Percentiles rank a stretch among this genome's conserved stretches.
These are phyloP conservation scores for Fusarium armeniacum DNA, from an alignment of 2,329 filamentous ascomycete genomes.

Conservation along the genomic window DNA sequence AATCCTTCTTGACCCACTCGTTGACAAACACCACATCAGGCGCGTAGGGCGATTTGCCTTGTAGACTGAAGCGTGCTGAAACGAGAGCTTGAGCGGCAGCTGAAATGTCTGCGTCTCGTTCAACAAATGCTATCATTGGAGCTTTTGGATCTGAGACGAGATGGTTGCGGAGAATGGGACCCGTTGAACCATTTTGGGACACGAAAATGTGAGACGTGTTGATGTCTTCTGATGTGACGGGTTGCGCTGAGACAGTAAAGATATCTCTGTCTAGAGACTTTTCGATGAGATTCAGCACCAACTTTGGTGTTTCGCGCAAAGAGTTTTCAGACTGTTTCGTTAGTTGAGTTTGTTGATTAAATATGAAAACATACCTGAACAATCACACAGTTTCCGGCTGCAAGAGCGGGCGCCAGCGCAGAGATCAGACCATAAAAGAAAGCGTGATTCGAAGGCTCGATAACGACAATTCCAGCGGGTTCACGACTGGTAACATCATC, in stretches of 20 bases:
- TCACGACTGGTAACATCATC: conserved; percentile 29
- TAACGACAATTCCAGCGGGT: conserved; percentile 35
- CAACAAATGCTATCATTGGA: conserved; percentile 36
- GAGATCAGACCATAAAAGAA: conserved; percentile 41
- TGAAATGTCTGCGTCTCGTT: conserved; percentile 41
- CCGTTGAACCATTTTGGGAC: conserved; percentile 17
- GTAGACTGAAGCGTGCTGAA: conserved; percentile 30
- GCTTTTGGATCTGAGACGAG: conserved; percentile 21
- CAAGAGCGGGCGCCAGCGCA: conserved; percentile 32
- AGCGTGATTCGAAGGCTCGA: conserved; percentile 40
- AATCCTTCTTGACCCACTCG: conserved; percentile 45
- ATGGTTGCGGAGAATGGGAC: conserved; percentile 7
- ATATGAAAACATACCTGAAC: conserved; percentile 18
- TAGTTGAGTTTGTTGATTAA: fast-evolving
- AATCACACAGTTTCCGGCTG: conserved; percentile 38
- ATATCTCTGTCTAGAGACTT: conserved; percentile 29
- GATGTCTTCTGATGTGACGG: conserved; percentile 8
- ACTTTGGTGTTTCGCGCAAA: conserved; percentile 16
- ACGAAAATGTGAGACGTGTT: conserved; percentile 21
- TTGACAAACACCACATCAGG: conserved; percentile 44
- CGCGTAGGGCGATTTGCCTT: conserved; percentile 40
- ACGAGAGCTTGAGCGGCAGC: conserved; percentile 35
- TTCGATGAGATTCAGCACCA: conserved; percentile 16
- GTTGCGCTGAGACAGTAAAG: conserved; percentile 11
- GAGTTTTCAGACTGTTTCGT: conserved; percentile 6